phyloP scores from a whole-genome alignment of 257 asterid genomes.

The Nicotiana benthamiana region DNA sequence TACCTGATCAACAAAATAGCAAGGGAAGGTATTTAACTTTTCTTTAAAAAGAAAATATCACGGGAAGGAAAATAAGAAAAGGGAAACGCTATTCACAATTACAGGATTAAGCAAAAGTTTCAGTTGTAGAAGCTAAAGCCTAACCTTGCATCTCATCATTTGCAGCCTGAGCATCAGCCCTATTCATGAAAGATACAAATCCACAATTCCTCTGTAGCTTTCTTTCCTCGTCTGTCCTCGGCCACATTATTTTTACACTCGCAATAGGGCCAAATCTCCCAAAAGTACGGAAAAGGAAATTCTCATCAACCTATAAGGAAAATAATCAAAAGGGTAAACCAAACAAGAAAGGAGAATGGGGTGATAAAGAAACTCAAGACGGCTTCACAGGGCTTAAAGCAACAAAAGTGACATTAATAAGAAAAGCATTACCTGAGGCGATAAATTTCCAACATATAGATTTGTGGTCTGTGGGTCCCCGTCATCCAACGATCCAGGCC shows the following conservation, averaged over 20 bases:
- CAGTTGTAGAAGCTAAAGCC: not conserved
- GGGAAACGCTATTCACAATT: not conserved
- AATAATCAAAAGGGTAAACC: not conserved
- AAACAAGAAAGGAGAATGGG: not conserved
- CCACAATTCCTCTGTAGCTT: conserved; percentile 88
- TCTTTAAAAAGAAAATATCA: no score
- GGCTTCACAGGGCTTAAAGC: not conserved
- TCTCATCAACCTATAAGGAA: conserved; percentile 71
- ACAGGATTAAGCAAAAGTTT: not conserved
- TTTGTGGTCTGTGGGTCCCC: conserved; percentile 96
- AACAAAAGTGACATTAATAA: not conserved
- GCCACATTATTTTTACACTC: conserved; percentile 98
- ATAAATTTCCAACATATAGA: conserved; percentile 84
- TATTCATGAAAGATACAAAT: conserved; percentile 93
- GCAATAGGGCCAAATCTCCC: conserved; percentile 99
- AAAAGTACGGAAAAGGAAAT: conserved; percentile 85
- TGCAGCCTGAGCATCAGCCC: conserved; percentile 90
- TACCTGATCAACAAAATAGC: no score
- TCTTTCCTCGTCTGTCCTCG: conserved; percentile 89
- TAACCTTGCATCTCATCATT: conserved; percentile 97
- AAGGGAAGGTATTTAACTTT: no score
- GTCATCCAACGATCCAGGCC: conserved; percentile 87
- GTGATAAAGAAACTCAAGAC: not conserved
- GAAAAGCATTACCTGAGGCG: conserved; percentile 62
- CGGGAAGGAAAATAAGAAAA: not conserved